Evolutionary conservation across 495 filamentous ascomycete genomes (phyloP).

Genomic region (Thermochaetoides thermophila): DNA sequence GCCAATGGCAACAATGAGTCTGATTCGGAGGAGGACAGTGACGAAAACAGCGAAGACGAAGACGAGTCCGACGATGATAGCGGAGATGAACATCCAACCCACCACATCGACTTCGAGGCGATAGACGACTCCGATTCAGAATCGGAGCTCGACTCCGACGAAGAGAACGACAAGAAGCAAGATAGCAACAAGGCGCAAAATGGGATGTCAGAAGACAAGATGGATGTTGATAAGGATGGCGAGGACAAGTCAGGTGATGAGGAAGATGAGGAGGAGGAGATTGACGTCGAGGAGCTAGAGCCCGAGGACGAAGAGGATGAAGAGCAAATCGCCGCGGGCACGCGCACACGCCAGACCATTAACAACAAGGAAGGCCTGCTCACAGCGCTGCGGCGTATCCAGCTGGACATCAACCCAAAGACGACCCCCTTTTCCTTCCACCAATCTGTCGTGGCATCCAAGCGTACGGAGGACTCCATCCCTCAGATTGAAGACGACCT

Average conservation of each 20-base stretch:
- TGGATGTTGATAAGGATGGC: conserved; percentile 52
- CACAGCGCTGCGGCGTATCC: conserved; percentile 61
- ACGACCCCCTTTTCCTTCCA: conserved; percentile 39
- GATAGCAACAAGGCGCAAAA: not conserved
- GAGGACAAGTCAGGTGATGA: conserved; percentile 64
- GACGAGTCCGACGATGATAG: conserved; percentile 11
- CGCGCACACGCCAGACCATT: conserved; percentile 87
- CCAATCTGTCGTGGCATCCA: conserved; percentile 35
- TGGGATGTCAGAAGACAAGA: no score
- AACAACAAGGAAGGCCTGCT: conserved; percentile 86
- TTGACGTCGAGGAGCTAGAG: conserved; percentile 64
- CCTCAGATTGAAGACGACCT: conserved; percentile 74
- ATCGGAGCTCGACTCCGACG: conserved; percentile 18
- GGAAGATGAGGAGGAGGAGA: conserved; percentile 50
- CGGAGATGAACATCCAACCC: not conserved
- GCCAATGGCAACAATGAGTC: conserved; percentile 15
- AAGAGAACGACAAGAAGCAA: conserved; percentile 39
- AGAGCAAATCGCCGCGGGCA: conserved; percentile 55
- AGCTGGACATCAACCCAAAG: conserved; percentile 38
- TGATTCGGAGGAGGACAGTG: conserved; percentile 19
- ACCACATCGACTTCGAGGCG: conserved; percentile 11
- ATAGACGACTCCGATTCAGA: conserved; percentile 25
- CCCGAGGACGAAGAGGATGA: conserved; percentile 58
- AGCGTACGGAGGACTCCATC: conserved; percentile 36
- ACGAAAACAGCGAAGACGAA: conserved; percentile 15